Base-by-base conservation (phyloP, 2,329 filamentous ascomycete genomes). In the Fusarium setosum region DNA sequence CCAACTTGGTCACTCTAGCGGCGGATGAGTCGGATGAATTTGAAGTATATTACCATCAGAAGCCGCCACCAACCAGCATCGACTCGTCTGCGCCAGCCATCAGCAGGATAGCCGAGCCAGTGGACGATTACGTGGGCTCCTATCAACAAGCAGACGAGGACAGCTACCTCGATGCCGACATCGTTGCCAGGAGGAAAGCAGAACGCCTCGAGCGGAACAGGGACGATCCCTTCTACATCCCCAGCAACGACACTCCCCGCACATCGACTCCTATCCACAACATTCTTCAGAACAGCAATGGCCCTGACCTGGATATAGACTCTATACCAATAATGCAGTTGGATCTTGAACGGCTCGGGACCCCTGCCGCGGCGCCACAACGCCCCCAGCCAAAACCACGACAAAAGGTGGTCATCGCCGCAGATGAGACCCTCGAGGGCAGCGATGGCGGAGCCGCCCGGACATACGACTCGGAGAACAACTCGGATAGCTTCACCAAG, bases 171-270 rank as follows among this genome's bases (percentile, higher is more conserved):
- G 92, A 95, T 62, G 83, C 90, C 1, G 90, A 93, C 69, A 92
- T 93, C 44, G 75, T 92, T 38, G 91, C 92, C 5, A 85, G 89
- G 63, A 87, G 92, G 63, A 92, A 90, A 70, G 88, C 90, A 5
- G 93, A 97, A 73, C 87, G 94, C 11, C 81, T 86, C 56, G 94
- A 97, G 74, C 88, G 93, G 56, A 93, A 97, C 76, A 92, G 87
- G 69, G 95, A 98, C 73, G 96, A 99, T 72, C 96, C 96, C 1
- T 99, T 97, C 76, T 99, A 99, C 74, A 98, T 99, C 72, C 81
- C 79, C 32, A 81, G 79, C 38, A 83, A 82, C 23, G 80, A 79
- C n/a, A 79, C 80, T 1, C 88, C 87, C 5, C 87, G 88, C 31
- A 86, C 86, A 6, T 90, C 91, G 1, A 95, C 92, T 1, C 92